Percentiles rank a stretch among this genome's conserved stretches.
These are phyloP conservation scores for Grigorovia jiainica DNA, from an alignment of 805 yeast genomes.

Conservation along the genomic window DNA sequence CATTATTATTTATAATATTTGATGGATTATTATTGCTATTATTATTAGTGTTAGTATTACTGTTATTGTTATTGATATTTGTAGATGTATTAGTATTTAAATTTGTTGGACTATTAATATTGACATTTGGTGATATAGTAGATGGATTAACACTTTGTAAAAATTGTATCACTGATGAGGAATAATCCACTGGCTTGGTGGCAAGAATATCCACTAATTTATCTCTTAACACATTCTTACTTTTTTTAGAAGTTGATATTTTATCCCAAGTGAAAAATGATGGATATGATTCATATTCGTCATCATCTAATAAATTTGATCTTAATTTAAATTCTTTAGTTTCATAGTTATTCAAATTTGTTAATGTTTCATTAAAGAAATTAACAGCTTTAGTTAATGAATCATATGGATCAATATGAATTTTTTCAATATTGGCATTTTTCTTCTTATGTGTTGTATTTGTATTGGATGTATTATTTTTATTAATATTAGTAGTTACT, in stretches of 20 bases:
- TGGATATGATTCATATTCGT: constrained; percentile 27
- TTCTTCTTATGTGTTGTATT: constrained; percentile 18
- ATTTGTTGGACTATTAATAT: constrained; percentile 24
- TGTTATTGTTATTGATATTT: constrained; percentile 22
- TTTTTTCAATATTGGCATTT: constrained; percentile 27
- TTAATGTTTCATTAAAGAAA: constrained; percentile 41
- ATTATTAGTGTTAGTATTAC: constrained; percentile 9
- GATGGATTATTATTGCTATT: constrained; percentile 18
- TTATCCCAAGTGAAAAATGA: constrained; percentile 42
- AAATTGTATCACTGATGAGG: constrained; percentile 25
- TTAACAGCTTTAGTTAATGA: constrained; percentile 37
- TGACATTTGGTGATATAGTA: constrained; percentile 19
- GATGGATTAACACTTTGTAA: constrained; percentile 19
- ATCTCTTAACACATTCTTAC: constrained; percentile 24
- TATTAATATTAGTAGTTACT: constrained; percentile 19
- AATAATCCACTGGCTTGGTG: constrained; percentile 26
- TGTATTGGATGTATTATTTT: constrained; percentile 15
- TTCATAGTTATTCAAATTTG: constrained; percentile 32
- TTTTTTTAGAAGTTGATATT: constrained; percentile 29
- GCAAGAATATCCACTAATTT: constrained; percentile 32
- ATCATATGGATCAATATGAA: constrained; percentile 37
- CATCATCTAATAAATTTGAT: constrained; percentile 22
- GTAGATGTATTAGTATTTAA: constrained; percentile 6
- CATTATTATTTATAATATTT: background rate
- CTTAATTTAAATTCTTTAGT: constrained; percentile 32